Evolutionary conservation across 2,329 filamentous ascomycete species (phyloP).

Genomic region (Anisogramma anomala): DNA sequence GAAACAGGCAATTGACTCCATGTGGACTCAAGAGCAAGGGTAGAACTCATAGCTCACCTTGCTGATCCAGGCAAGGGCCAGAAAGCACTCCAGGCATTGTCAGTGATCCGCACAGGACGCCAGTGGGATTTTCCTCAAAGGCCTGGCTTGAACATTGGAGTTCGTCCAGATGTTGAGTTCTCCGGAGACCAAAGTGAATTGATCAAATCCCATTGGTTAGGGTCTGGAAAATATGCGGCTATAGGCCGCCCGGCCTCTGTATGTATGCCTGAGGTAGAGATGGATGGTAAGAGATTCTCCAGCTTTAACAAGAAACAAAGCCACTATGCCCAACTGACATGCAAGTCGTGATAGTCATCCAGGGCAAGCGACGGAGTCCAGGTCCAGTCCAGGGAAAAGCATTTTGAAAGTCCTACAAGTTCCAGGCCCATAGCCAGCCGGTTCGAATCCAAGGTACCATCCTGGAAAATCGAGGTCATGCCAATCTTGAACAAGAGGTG

Average conservation of each 20-base stretch:
- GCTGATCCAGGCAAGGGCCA: constrained; percentile 26
- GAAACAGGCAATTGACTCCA: constrained; percentile 20
- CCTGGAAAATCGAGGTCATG: constrained; percentile 7
- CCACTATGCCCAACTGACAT: background rate
- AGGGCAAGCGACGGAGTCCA: constrained; percentile 8
- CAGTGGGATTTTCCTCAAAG: background rate
- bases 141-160: background rate
- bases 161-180: constrained; percentile 18
- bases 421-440: constrained; percentile 11
- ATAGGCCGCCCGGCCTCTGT: no score
- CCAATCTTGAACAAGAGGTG: constrained; percentile 5
- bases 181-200: constrained; percentile 31
- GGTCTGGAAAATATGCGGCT: no score
- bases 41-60: constrained; percentile 42
- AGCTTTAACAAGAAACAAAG: constrained; percentile 7
- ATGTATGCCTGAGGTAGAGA: constrained; percentile 1
- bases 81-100: constrained; percentile 19
- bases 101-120: constrained; percentile 17
- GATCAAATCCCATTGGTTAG: no score
- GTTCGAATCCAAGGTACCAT: no score
- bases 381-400: constrained; percentile 5
- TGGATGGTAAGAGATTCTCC: constrained; percentile 4
- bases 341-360: constrained; percentile 6
- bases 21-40: constrained; percentile 39
- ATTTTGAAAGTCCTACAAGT: constrained; percentile 3